Evolutionary conservation across 1,139 yeast genomes (phyloP), one percentile per base, ranked within the genome.

Genomic region (Sugiyamaella novakii): DNA sequence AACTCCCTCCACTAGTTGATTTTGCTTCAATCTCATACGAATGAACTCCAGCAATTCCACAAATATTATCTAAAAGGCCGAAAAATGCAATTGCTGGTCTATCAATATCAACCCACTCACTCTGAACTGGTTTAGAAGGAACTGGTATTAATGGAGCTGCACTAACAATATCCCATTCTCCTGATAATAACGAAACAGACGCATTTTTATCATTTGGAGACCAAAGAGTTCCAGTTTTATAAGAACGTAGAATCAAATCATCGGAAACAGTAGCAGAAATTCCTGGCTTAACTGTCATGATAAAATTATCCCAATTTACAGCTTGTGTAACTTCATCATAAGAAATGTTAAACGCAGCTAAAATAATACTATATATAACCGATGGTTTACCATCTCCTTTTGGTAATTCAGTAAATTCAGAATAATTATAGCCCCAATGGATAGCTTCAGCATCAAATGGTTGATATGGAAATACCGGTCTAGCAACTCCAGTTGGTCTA

Each of bases 331-430:
- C 41, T 17, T 49, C 51, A 7, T 50, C 42, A n/a, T 51, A 46
- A 10, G 51, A 47, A 6, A 61, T 46, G 46, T 61, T 61, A 50
- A 61, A 61, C 2, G 56, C 53, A 1, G 55, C 64, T 6, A 55
- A 49, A 4, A 53, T 49, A 14, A 37, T 37, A 18, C 34, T 30
- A 17, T 10, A 28, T 12, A 22, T 22, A 14, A 22, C 38, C 2
- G 43, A 19, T 14, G 34, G 19, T 14, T 30, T 18, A 7, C 35
- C 35, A n/a, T 28, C 34, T 12, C 11, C 37, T 3, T 10, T 24
- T 12, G 33, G 19, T 4, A 27, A 11, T 18, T 38, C 48, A 17
- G 5, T 17, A 18, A 38, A 8, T 22, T 40, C 54, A 29, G 49
- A 40, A 12, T 46, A 38, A 37, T 58, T 58, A 8, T 50, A 43